Evolutionary conservation across 257 asterid genomes (phyloP), one percentile per base, ranked within the genome.

Genomic region (Mitragyna speciosa): DNA sequence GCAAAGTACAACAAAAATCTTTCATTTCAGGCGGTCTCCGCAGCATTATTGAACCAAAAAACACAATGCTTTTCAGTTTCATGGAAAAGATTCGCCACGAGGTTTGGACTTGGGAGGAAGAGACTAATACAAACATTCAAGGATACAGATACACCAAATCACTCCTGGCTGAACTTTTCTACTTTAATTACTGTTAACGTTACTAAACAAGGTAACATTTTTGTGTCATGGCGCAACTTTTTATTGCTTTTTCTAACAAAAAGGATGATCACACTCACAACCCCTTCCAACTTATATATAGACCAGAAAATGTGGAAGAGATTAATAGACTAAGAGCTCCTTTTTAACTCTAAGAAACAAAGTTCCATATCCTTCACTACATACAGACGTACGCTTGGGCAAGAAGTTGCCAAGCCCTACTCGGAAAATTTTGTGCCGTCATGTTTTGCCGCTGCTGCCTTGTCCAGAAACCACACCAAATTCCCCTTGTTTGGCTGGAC

Each of bases 381-480:
- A 84, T 83, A 85, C 84, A 89, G 79, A 75, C 83, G 78, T 84
- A 86, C 80, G 85, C 77, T 75, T 79, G 6, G 39, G 45, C 48
- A 67, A 61, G 48, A 39, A 79, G 70, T 64, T 78, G 76, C 76
- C 28, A 54, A 67, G 68, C 83, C 82, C 80, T 86, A 88, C 84
- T 86, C 90, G 0, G 89, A 86, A 87, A 87, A 84, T 72, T 87
- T 86, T 64, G 66, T 76, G 26, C 79, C 71, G 24, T 88, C 92
- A 51, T 89, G 90, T 76, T 91, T 92, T 30, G 97, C 83, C 17
- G 95, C 97, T 72, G 98, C 97, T 70, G 82, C 88, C 61, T 52
- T 77, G 81, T 93, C 97, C 51, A 94, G 83, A 87, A 94, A 94
- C 98, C 98, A 93, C 64, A 91, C 96, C 90, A 92, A 73, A 70